Evolutionary conservation across 1,284 basidiomycete genomes (phyloP), one percentile per base, ranked within the genome.

Genomic region (Sparassis latifolia): DNA sequence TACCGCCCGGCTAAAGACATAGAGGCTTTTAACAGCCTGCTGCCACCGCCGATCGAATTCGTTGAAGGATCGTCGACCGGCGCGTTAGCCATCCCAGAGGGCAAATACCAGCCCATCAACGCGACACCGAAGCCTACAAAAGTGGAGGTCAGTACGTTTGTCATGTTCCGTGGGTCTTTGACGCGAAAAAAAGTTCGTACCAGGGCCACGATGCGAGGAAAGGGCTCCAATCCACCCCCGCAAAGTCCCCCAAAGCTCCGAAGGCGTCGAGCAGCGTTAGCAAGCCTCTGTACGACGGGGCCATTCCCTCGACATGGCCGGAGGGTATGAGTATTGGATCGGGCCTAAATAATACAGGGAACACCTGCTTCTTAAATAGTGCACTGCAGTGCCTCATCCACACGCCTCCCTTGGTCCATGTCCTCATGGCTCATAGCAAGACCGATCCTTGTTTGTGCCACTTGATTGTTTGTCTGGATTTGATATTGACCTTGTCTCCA

Each of bases 361-460:
- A 98, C 67, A 97, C 93, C 1, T 99, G 97, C 70, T 99, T 97
- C 69, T 75, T 97, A 61, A 99, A 99, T 69, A 94, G 92, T 57
- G 91, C 89, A 33, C 72, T 99, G 52, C 97, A 99, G 72, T 92
- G 93, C 59, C 77, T 99, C 45, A 71, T 98, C 27, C 95, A 99
- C 66, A 98, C 96, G 0, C 86, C 95, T 6, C 93, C 95, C 2
- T 77, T 99, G 20, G 76, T 97, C 32, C 78, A 81, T 55, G 69
- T 89, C 37, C 67, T 95, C 9, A 54, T 79, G 33, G 72, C 69
- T 2, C 89, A 95, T 62, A 38, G 49, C 7, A 54, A 52, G 35
- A 44, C 9, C 9, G 61, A 68, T 33, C 57, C 58, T 42, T 76
- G 79, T 75, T 58, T 61, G 70, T 69, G 10, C 28, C 10, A 10